Evolutionary conservation across 371 early-diverging fungal species (phyloP).

Genomic region (Lichtheimia ramosa): DNA sequence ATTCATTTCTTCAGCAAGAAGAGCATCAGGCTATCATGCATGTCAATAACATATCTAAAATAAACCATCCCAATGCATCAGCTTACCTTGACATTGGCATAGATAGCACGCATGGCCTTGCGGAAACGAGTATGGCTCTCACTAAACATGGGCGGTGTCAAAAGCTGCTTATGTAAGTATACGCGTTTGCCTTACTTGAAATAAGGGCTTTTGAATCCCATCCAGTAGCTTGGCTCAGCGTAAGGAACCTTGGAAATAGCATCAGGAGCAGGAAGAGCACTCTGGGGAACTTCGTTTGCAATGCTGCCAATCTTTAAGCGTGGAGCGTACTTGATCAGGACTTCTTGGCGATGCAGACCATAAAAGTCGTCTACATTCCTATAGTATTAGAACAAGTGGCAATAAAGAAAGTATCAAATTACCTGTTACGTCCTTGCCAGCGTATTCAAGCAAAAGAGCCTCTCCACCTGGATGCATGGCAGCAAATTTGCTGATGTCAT

Average conservation of each 20-base stretch:
- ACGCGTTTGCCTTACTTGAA: constrained; percentile 40
- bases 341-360: constrained; percentile 71
- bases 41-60: constrained; percentile 48
- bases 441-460: constrained; percentile 58
- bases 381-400: neutral
- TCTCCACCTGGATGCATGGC: constrained; percentile 92
- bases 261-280: constrained; percentile 29
- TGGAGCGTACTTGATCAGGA: constrained; percentile 47
- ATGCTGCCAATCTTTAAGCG: constrained; percentile 51
- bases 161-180: neutral
- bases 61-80: neutral
- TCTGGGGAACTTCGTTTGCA: constrained; percentile 30
- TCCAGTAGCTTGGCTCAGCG: constrained; percentile 59
- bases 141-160: constrained; percentile 22
- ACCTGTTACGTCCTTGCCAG: constrained; percentile 20
- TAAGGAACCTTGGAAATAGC: constrained; percentile 57
- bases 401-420: neutral
- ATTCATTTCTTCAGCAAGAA: constrained; percentile 38
- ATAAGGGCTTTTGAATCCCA: constrained; percentile 61
- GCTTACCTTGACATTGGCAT: constrained; percentile 28
- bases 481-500: constrained; percentile 85
- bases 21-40: constrained; percentile 49
- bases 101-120: constrained; percentile 30
- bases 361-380: constrained; percentile 48
- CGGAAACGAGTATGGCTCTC: constrained; percentile 59